Conservation (phyloP, 371 early-diverging fungal genomes). For the Mucor circinelloides region DNA sequence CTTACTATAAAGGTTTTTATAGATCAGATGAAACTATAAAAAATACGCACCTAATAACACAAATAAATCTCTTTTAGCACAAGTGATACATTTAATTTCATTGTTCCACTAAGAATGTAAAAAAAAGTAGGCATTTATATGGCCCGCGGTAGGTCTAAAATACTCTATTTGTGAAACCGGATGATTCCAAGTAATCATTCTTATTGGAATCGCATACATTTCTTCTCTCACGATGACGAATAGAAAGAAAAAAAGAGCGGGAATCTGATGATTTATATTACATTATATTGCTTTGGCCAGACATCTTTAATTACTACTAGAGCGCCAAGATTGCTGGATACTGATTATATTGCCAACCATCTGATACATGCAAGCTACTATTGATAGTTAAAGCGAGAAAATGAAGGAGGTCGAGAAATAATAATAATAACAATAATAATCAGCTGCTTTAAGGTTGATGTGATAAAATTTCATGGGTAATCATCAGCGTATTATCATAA, state of each 20-base stretch:
- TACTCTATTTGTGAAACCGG: neutral
- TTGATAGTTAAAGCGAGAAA: neutral
- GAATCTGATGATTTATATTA: neutral
- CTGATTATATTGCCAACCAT: neutral
- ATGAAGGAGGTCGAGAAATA: neutral
- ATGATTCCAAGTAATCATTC: neutral
- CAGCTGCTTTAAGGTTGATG: neutral
- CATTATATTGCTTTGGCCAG: neutral
- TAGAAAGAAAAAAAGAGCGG: neutral
- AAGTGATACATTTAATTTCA: slow-evolving; percentile 1
- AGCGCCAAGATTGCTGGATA: neutral
- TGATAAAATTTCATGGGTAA: neutral
- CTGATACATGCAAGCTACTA: neutral
- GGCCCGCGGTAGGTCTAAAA: neutral
- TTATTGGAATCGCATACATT: neutral
- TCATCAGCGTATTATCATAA: neutral
- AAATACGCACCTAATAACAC: neutral
- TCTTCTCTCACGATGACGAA: neutral
- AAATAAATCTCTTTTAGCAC: neutral
- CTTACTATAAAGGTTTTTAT: neutral
- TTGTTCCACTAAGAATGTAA: neutral
- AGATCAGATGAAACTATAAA: slow-evolving; percentile 1
- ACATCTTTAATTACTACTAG: neutral
- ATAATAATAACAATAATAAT: neutral
- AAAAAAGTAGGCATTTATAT: neutral